phyloP scores from a whole-genome alignment of 345 rosid species.

The Jatropha curcas region DNA sequence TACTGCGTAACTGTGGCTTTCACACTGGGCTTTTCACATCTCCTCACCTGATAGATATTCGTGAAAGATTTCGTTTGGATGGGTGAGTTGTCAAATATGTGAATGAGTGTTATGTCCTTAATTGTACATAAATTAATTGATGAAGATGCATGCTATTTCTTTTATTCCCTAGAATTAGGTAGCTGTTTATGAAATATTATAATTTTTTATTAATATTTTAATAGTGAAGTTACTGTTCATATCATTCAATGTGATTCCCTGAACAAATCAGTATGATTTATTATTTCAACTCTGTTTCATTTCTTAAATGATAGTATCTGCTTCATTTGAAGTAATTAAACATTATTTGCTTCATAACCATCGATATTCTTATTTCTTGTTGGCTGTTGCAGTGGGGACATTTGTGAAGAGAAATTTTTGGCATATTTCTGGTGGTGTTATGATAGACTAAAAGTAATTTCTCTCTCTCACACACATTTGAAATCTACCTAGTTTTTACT shows the following conservation, averaged over 20 bases:
- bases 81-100: constrained; percentile 53
- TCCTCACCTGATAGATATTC: constrained; percentile 89
- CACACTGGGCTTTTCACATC: constrained; percentile 92
- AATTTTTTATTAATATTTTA: neutral
- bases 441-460: constrained; percentile 73
- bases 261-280: neutral
- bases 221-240: neutral
- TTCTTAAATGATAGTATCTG: neutral
- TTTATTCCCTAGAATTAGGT: neutral
- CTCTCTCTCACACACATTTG: neutral
- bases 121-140: neutral
- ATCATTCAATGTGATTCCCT: neutral
- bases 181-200: neutral
- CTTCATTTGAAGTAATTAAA: constrained; percentile 1
- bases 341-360: neutral
- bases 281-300: neutral
- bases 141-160: neutral
- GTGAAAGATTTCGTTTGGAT: constrained; percentile 86
- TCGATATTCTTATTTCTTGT: constrained; percentile 13
- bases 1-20: constrained; percentile 76
- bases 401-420: constrained; percentile 80
- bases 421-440: constrained; percentile 97
- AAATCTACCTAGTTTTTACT: neutral
- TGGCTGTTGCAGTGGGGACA: constrained; percentile 65
- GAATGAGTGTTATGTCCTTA: neutral